Evolutionary conservation across 2,329 filamentous ascomycete genomes (phyloP), one percentile per base, ranked within the genome.

Genomic region (Trichoderma sp.): DNA sequence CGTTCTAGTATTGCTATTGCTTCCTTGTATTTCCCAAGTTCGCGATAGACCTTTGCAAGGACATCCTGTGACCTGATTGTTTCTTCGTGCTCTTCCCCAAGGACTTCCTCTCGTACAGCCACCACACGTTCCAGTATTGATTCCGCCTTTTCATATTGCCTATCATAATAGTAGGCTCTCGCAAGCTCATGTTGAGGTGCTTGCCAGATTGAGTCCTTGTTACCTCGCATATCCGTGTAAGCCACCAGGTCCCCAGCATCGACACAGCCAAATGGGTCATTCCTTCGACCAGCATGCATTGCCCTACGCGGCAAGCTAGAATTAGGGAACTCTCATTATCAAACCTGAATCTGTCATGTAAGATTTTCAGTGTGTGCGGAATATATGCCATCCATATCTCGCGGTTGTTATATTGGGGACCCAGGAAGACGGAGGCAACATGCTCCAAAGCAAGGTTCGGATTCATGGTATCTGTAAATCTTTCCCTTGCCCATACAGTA

Each of bases 401-500:
- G 30, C 50, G 36, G 32, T 53, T 13, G n/a, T 43, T 58, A 9
- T 61, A 43, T 17, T 59, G 30, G 26, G 34, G n/a, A 17, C 43
- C 17, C n/a, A 28, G 26, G 34, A 72, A 70, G 13, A 70, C 39
- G 2, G 39, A 50, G 13, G 62, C 62, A 59, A 47, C 12, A 17
- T 20, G 59, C 23, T 9, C 59, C 26, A 53, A 36, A 20, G 58
- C 58, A 66, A 63, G 20, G 32, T 53, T 23, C 47, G 11, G n/a
- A 7, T 65, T 32, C 62, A 66, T 65, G 32, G 59, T 8, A 34
- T 66, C n/a, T 26, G 43, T 36, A 55, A 15, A 55, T 13, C 39
- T 74, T 20, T 2, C 68, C n/a, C 11, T 34, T 43, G 4, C 26
- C 78, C 77, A 80, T 1, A 73, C 53, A 36, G 73, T 71, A 8